Evolutionary conservation across 306 rosid species (phyloP).

Genomic region (Comarum palustre): DNA sequence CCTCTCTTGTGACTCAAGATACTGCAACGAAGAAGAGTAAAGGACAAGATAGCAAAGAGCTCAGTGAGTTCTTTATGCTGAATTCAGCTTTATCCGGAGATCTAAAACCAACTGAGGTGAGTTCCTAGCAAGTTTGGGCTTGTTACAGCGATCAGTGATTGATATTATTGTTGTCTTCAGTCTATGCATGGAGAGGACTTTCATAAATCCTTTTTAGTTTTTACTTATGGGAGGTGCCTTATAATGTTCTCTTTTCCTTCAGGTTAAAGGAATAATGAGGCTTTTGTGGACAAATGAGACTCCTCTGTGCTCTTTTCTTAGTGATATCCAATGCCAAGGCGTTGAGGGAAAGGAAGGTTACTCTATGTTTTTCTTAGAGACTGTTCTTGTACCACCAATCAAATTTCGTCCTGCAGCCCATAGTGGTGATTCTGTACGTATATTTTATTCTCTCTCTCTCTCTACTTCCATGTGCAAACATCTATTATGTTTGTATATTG

Average conservation of each 20-base stretch:
- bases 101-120: conserved; percentile 70
- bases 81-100: conserved; percentile 41
- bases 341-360: conserved; percentile 57
- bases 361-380: conserved; percentile 79
- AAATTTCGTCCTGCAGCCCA: conserved; percentile 88
- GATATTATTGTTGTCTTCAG: not conserved
- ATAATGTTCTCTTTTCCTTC: conserved; percentile 20
- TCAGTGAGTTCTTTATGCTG: conserved; percentile 35
- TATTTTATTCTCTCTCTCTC: conserved; percentile 7
- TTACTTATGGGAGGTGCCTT: not conserved
- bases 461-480: not conserved
- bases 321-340: conserved; percentile 70
- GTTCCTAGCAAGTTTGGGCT: conserved; percentile 26
- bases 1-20: conserved; percentile 21
- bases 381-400: conserved; percentile 81
- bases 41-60: conserved; percentile 20
- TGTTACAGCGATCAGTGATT: not conserved
- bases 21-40: conserved; percentile 31
- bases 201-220: not conserved
- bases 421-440: conserved; percentile 76
- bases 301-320: conserved; percentile 53
- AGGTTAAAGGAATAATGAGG: conserved; percentile 56
- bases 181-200: not conserved
- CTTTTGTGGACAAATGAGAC: conserved; percentile 74
- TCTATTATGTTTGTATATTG: not conserved